Percentiles rank a stretch among this genome's conserved stretches.
These are phyloP conservation scores for Chytriomyces hyalinus DNA, from an alignment of 192 early-diverging fungal species.

Conservation along the genomic window DNA sequence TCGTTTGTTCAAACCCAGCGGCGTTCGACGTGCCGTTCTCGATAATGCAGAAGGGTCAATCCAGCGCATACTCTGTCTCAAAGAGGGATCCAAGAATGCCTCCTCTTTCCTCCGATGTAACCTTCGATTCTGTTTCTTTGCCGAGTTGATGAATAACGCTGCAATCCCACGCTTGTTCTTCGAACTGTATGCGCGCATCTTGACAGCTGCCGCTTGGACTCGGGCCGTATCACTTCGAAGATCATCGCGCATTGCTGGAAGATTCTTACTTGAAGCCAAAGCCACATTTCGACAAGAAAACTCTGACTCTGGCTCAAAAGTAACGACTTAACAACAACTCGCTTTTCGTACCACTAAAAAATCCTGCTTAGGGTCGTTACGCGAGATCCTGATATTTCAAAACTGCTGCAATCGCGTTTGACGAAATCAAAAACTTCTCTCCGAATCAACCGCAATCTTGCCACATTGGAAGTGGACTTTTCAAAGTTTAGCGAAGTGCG, in stretches of 20 bases:
- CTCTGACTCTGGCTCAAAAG: conserved; percentile 41
- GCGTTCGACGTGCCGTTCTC: background rate
- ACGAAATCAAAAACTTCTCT: conserved; percentile 56
- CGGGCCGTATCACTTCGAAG: conserved; percentile 33
- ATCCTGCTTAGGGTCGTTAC: conserved; percentile 8
- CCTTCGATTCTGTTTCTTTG: background rate
- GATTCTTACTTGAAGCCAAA: conserved; percentile 35
- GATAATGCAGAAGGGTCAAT: background rate
- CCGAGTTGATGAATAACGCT: background rate
- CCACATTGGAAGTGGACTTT: conserved; percentile 55
- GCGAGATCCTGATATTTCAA: conserved; percentile 47
- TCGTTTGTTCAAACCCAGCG: background rate
- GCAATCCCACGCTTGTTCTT: background rate
- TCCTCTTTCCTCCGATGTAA: background rate
- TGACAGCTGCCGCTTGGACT: conserved; percentile 41
- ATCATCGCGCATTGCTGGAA: conserved; percentile 33
- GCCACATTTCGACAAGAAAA: conserved; percentile 6
- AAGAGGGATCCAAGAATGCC: background rate
- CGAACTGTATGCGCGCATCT: background rate
- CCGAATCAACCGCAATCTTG: conserved; percentile 56
- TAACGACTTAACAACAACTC: background rate
- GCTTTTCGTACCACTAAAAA: background rate
- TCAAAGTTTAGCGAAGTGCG: conserved; percentile 33
- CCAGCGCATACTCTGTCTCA: background rate
- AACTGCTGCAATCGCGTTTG: conserved; percentile 50